Base-by-base conservation (phyloP, 2,329 filamentous ascomycete genomes). In the Emmonsia crescens region DNA sequence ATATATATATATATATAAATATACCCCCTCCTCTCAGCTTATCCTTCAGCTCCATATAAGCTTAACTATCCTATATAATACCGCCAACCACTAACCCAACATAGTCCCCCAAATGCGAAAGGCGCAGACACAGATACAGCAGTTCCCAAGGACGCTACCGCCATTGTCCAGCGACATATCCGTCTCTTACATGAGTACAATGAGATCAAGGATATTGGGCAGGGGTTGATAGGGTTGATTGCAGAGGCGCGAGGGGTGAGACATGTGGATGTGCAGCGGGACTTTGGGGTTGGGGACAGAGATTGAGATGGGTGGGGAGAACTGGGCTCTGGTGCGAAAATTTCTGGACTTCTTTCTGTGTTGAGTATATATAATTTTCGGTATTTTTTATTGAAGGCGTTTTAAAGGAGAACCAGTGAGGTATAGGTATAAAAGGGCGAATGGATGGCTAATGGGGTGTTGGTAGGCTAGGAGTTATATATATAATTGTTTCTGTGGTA, bases 141-240 rank as follows among this genome's bases (percentile, higher is more conserved):
- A 33, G 29, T 5, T 57, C 4, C 70, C 76, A 64, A 72, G 66
- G 76, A 78, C 12, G 78, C 83, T 0, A 76, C 81, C 48, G 73
- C 75, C 24, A 82, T 83, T 10, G 83, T 87, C 59, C 81, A 84
- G 60, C 75, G 76, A 38, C 86, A 89, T 70, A 89, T 89, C 68
- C 79, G 79, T 62, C 76, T 86, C 3, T 76, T 89, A 38, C 85
- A 88, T 65, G 77, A 83, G 62, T 89, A 89, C 74, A 89, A 89
- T 67, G 86, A 88, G 71, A 83, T 89, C 67, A 84, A 85, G 64
- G 87, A 89, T 71, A 77, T 87, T 8, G 86, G 83, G 0, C 81
- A 85, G 68, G 86, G 85, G 0, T 69, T 89, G 36, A 80, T 89
- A 74, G 85, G 85, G 0, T 73, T 89, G 67, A 83, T 89, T 70